These are phyloP conservation scores for Mucor saturninus DNA, from an alignment of 371 early-diverging fungal genomes.

Conservation along the genomic window DNA sequence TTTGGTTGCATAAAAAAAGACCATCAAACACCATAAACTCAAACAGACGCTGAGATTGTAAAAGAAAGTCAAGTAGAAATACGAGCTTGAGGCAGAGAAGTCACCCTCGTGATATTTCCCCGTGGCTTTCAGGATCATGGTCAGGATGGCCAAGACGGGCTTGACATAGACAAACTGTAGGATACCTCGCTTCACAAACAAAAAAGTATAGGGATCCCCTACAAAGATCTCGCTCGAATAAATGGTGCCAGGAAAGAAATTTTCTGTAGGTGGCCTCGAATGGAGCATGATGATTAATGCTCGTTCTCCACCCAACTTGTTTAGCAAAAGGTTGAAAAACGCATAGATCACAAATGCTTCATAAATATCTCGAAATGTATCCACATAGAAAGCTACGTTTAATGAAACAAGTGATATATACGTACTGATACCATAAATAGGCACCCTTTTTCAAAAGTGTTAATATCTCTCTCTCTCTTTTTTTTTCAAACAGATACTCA, in stretches of 20 bases:
- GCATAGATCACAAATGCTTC: conserved; percentile 97
- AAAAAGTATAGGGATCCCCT: conserved; percentile 87
- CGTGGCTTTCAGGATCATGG: conserved; percentile 78
- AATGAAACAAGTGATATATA: conserved; percentile 77
- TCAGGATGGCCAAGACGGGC: conserved; percentile 79
- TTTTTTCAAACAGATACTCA: conserved; percentile 34
- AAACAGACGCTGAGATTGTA: conserved; percentile 89
- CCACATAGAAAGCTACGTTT: conserved; percentile 85
- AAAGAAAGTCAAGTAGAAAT: conserved; percentile 81
- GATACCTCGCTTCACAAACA: conserved; percentile 90
- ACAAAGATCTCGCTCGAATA: conserved; percentile 84
- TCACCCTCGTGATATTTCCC: conserved; percentile 84
- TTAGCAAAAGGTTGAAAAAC: conserved; percentile 89
- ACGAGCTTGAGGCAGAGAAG: conserved; percentile 72
- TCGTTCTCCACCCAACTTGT: conserved; percentile 94
- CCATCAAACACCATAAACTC: conserved; percentile 85
- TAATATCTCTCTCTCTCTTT: neutral
- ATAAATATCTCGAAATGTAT: conserved; percentile 92
- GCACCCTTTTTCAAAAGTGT: conserved; percentile 63
- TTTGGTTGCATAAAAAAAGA: conserved; percentile 87
- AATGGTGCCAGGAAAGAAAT: conserved; percentile 84
- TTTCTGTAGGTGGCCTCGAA: conserved; percentile 75
- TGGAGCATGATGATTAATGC: conserved; percentile 79
- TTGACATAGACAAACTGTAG: conserved; percentile 94
- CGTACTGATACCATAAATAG: conserved; percentile 89